Conservation (phyloP, 2,329 filamentous ascomycete genomes). For the Arthrobotrys entomopaga region DNA sequence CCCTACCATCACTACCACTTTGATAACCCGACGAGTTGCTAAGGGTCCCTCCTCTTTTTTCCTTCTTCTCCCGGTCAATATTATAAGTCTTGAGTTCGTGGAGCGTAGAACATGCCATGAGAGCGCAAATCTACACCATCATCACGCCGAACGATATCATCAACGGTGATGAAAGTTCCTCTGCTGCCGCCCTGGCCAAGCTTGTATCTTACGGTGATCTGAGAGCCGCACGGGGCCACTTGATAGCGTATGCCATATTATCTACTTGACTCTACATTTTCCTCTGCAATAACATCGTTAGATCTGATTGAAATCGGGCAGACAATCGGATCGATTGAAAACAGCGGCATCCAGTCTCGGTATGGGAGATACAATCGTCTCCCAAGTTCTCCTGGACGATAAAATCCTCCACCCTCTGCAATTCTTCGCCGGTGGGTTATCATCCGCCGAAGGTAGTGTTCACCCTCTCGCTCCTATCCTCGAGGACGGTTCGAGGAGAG, state of each 20-base stretch:
- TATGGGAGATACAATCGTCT: not conserved
- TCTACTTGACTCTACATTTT: not conserved
- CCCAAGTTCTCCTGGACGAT: not conserved
- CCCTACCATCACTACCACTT: constrained; percentile 1
- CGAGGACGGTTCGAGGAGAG: not conserved
- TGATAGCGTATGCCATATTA: constrained; percentile 16
- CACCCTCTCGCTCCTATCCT: constrained; percentile 11
- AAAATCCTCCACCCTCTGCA: constrained; percentile 2
- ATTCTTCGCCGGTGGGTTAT: constrained; percentile 8
- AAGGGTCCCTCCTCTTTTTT: no score
- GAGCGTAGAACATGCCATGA: constrained; percentile 17
- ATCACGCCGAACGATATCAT: constrained; percentile 12
- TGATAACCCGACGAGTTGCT: no score
- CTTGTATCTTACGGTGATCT: not conserved
- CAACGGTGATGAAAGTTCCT: not conserved
- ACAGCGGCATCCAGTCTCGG: not conserved
- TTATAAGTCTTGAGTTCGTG: constrained; percentile 26
- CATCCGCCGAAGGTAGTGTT: not conserved
- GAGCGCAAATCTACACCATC: constrained; percentile 11
- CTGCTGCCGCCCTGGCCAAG: not conserved
- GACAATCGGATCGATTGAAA: not conserved
- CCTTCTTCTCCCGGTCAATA: not conserved
- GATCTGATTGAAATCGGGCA: not conserved
- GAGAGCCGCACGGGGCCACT: constrained; percentile 1
- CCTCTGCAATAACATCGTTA: not conserved